Evolutionary conservation across 2,329 filamentous ascomycete species (phyloP), one percentile per base, ranked within the genome.

Genomic region (Lasiodiplodia sp.): DNA sequence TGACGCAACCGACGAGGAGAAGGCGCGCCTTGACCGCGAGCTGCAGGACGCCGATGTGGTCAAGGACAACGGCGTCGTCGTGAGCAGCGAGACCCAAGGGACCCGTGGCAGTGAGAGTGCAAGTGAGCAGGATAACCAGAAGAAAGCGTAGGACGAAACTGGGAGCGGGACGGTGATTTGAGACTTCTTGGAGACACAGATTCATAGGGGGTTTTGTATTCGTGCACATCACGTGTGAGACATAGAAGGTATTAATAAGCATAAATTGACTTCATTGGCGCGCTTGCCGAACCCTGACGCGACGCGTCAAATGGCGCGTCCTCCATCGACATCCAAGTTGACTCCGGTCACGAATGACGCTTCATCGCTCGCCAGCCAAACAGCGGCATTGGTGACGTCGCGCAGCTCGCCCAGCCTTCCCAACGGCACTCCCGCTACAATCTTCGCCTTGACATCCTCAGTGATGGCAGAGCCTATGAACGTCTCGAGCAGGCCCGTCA

Each of bases 401-500:
- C 85, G 86, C 0, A 87, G 85, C 74, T 86, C 84, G 0, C 87
- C 87, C 83, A 89, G 88, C 49, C 78, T 79, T 0, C 87, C 87
- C 80, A 86, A 85, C 0, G 88, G 88, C 1, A 89, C 86, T 71
- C 88, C 86, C 5, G 77, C 76, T 60, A 88, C 82, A 69, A 88
- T 83, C 71, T 83, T 83, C 69, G 79, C 79, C 63, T 82, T 78
- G 69, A 87, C 87, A 53, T 81, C 84, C 0, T 86, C 84, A 0
- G 88, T 91, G 66, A 90, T 86, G 16, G 88, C 83, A 71, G 89
- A 87, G 2, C 88, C 87, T 0, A 88, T 82, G 71, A 91, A 91
- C 25, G 76, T 76, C 25, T 82, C 81, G 71, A 87, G 87, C 34
- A 93, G 83, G 2, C 88, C 89, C 0, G 91, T 93, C n/a, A 84